Evolutionary conservation across 2,329 filamentous ascomycete species (phyloP).

Genomic region (Tolypocladium album): DNA sequence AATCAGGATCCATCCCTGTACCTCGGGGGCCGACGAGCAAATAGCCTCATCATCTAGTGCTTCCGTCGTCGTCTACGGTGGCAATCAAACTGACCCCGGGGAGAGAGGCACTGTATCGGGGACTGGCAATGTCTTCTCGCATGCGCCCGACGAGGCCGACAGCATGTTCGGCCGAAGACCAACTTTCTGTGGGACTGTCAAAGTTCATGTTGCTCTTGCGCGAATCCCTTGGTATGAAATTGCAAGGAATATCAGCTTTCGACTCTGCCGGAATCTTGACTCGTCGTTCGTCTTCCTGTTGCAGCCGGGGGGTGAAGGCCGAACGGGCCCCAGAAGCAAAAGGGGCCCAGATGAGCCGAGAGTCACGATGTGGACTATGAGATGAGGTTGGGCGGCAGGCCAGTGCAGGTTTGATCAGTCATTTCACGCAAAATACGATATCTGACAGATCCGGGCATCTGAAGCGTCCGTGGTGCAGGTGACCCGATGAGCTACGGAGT

Average conservation of each 20-base stretch:
- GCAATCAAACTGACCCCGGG: neutral
- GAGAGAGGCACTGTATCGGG: neutral
- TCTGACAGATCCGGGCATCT: conserved; percentile 6
- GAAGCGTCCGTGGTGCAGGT: neutral
- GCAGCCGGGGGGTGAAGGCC: neutral
- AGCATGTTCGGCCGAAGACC: neutral
- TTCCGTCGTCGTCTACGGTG: neutral
- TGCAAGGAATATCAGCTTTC: neutral
- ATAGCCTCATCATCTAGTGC: neutral
- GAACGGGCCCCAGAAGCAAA: neutral
- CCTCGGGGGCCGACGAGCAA: too few species aligned
- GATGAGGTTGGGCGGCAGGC: neutral
- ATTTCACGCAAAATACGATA: conserved; percentile 5
- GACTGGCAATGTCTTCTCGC: neutral
- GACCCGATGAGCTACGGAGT: conserved; percentile 1
- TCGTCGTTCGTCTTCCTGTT: neutral
- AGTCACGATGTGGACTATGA: conserved; percentile 1
- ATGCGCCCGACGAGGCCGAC: neutral
- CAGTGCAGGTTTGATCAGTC: conserved; percentile 5
- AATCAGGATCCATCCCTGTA: neutral
- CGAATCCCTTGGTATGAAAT: too few species aligned
- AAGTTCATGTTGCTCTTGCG: neutral
- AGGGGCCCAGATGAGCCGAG: neutral
- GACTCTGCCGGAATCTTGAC: neutral
- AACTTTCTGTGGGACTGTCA: neutral